phyloP scores from a whole-genome alignment of 2,329 filamentous ascomycete genomes.

The Calonectria pseudoturangicola region DNA sequence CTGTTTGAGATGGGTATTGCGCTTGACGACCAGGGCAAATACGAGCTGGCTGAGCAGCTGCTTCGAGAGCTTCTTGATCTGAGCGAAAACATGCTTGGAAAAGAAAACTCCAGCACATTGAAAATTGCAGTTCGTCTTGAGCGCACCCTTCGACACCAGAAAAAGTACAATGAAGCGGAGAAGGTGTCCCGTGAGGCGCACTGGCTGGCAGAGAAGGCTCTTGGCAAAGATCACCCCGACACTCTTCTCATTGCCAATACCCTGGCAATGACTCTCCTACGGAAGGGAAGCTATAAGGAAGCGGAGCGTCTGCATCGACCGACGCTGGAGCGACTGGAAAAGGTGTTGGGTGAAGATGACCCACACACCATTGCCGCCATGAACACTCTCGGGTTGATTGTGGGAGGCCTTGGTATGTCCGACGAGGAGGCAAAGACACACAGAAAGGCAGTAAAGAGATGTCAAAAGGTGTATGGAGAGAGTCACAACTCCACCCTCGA shows the following conservation, averaged over 20 bases:
- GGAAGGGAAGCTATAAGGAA: constrained; percentile 42
- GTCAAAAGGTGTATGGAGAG: neutral
- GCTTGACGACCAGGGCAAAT: constrained; percentile 10
- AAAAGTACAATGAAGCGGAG: constrained; percentile 1
- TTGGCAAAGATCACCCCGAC: neutral
- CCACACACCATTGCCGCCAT: neutral
- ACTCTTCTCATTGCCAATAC: neutral
- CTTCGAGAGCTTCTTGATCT: constrained; percentile 4
- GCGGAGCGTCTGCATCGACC: constrained; percentile 36
- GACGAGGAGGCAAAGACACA: constrained; percentile 44
- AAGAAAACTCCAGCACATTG: neutral
- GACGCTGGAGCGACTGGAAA: neutral
- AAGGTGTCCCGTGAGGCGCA: neutral
- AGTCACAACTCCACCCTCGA: neutral
- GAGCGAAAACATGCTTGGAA: neutral
- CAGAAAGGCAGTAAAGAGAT: neutral
- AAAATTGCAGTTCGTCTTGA: neutral
- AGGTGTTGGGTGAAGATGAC: neutral
- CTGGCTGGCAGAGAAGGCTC: neutral
- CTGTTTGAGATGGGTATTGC: neutral
- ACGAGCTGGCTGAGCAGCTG: neutral
- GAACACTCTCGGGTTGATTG: neutral
- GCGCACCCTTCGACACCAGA: neutral
- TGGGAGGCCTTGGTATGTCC: neutral
- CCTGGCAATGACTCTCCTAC: neutral